Base-by-base conservation (phyloP, 192 early-diverging fungal species). In the Coemansia sp. region DNA sequence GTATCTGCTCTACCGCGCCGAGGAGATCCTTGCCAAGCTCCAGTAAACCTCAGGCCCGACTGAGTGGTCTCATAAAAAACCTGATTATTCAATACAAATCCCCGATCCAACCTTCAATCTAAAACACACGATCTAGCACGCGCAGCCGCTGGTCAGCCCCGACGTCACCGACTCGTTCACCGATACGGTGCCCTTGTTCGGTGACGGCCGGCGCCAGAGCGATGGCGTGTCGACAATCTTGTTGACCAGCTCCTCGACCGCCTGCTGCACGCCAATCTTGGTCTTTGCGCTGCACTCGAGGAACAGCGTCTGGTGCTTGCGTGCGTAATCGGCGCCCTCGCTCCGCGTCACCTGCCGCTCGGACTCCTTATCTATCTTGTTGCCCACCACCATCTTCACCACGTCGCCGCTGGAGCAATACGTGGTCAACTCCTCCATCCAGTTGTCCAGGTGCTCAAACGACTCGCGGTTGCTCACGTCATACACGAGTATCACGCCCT, bases 401-500 rank as follows among this genome's bases (percentile, higher is more conserved):
- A 99, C 88, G 22, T 94, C 88, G 43, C 81, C 79, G 50, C 64
- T 85, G 8, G 90, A 85, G 35, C 91, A 89, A 61, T 96, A 98
- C 26, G 91, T 94, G 53, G 89, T 90, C 25, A 98, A 82, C 72
- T 99, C 97, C 21, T 82, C 90, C 53, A 98, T 87, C 97, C 97
- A 99, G n/a, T 78, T 83, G 49, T 90, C 80, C 34, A 99, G 81
- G 53, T 94, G 85, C 39, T 91, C 92, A 62, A 99, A 99, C 5
- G 93, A 86, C 51, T 89, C 88, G 26, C 94, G 87, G 60, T 87
- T 91, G 55, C 91, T 87, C 19, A 99, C 94, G 68, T 99, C 97
- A 66, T 98, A 99, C 11, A 98, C 97, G 36, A 99, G 77, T 44
- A 99, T 96, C 1, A 99, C 95, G 10, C 95, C 97, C 58, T 98